phyloP scores from a whole-genome alignment of 306 rosid genomes.

The Arachis stenosperma region DNA sequence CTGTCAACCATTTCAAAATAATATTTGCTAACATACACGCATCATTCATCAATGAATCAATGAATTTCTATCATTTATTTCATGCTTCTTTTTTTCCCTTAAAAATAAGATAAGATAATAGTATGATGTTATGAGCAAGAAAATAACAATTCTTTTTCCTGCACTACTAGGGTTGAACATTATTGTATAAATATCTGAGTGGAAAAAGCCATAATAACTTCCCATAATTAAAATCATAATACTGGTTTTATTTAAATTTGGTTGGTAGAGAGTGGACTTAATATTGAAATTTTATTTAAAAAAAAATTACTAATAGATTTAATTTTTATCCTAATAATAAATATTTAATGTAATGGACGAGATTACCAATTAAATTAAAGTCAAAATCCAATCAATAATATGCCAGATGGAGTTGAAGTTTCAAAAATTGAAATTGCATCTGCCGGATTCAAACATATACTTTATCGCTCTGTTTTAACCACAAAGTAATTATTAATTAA shows the following conservation, averaged over 20 bases:
- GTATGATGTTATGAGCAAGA: neutral
- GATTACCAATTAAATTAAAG: neutral
- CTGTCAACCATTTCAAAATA: constrained; percentile 41
- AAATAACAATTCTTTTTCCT: constrained; percentile 4
- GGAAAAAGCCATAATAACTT: neutral
- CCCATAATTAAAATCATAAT: too few relatives aligned
- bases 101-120: neutral
- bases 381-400: neutral
- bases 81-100: neutral
- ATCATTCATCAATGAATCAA: too few relatives aligned
- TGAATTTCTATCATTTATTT: constrained; percentile 29
- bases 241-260: too few relatives aligned
- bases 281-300: too few relatives aligned
- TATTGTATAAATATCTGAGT: neutral
- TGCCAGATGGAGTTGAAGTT: neutral
- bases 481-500: neutral
- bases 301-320: too few relatives aligned
- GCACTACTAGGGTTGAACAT: neutral
- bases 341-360: neutral
- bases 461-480: neutral
- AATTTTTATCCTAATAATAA: too few relatives aligned
- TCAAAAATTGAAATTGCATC: constrained; percentile 39
- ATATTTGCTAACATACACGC: constrained; percentile 7
- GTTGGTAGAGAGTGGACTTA: too few relatives aligned
- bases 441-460: constrained; percentile 16